Conservation (phyloP, 768 basidiomycete species). For the Leccinum arenicola region DNA sequence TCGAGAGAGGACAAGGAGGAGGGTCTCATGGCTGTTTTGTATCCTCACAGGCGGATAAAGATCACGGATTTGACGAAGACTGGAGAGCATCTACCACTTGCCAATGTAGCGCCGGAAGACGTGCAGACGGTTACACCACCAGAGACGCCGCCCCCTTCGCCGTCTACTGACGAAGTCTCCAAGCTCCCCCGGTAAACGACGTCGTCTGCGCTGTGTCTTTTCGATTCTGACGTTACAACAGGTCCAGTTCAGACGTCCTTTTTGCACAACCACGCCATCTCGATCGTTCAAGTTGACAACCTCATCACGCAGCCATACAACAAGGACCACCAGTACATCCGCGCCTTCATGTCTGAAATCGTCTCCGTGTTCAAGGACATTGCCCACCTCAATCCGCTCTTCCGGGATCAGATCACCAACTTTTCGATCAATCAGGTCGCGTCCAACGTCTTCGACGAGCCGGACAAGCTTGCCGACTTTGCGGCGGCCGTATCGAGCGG, state of each 20-base stretch:
- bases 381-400: conserved; percentile 92
- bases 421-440: conserved; percentile 93
- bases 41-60: conserved; percentile 86
- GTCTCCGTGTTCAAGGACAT: conserved; percentile 98
- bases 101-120: conserved; percentile 38
- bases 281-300: conserved; percentile 87
- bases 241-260: conserved; percentile 80
- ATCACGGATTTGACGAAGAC: conserved; percentile 85
- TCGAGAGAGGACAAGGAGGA: conserved; percentile 72
- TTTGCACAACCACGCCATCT: conserved; percentile 77
- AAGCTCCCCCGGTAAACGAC: conserved; percentile 24
- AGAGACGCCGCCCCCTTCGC: conserved; percentile 33
- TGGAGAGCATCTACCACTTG: conserved; percentile 41
- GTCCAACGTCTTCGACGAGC: conserved; percentile 94
- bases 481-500: conserved; percentile 94
- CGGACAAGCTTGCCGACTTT: conserved; percentile 95
- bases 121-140: conserved; percentile 45
- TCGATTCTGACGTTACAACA: conserved; percentile 17
- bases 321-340: conserved; percentile 92
- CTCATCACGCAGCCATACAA: conserved; percentile 77
- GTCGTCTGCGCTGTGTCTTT: too few relatives aligned
- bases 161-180: conserved; percentile 25
- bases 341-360: conserved; percentile 95
- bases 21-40: conserved; percentile 90
- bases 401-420: conserved; percentile 97